These are phyloP conservation scores for Malbranchea cinnamomea DNA, from an alignment of 2,329 filamentous ascomycete genomes.

Conservation along the genomic window DNA sequence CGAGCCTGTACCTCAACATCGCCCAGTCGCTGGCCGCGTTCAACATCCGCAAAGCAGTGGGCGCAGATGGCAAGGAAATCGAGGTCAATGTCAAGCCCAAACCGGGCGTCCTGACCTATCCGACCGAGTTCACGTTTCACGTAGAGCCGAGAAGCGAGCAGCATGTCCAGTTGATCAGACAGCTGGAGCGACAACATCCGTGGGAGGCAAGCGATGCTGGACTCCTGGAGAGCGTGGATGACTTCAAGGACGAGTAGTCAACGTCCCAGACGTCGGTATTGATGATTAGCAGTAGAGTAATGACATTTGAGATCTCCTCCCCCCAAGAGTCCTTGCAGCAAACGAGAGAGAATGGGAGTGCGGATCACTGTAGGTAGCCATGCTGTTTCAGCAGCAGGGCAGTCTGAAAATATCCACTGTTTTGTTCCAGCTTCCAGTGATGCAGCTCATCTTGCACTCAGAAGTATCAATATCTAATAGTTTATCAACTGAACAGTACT, in stretches of 20 bases:
- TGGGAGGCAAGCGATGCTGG: constrained; percentile 26
- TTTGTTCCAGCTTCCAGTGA: too few relatives aligned
- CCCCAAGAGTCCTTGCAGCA: too few relatives aligned
- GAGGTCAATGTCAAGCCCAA: constrained; percentile 22
- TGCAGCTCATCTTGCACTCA: too few relatives aligned
- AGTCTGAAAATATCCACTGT: too few relatives aligned
- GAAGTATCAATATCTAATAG: too few relatives aligned
- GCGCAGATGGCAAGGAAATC: constrained; percentile 23
- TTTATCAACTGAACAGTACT: too few relatives aligned
- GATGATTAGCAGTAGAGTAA: too few relatives aligned
- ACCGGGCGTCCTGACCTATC: constrained; percentile 22
- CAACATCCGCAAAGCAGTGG: constrained; percentile 22
- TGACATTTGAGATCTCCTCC: too few relatives aligned
- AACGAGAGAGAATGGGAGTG: too few relatives aligned
- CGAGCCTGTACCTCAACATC: constrained; percentile 25
- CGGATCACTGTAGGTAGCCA: too few relatives aligned
- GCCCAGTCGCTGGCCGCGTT: constrained; percentile 35
- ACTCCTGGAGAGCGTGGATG: constrained; percentile 5
- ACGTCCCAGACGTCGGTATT: background rate
- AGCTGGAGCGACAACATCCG: constrained; percentile 22
- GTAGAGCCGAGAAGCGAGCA: constrained; percentile 21
- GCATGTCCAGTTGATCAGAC: constrained; percentile 20
- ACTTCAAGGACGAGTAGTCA: constrained; percentile 3
- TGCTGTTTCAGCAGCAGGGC: too few relatives aligned
- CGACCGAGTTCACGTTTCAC: constrained; percentile 19